These are phyloP conservation scores for Lactarius akahatsu DNA, from an alignment of 768 basidiomycete species.

Conservation along the genomic window DNA sequence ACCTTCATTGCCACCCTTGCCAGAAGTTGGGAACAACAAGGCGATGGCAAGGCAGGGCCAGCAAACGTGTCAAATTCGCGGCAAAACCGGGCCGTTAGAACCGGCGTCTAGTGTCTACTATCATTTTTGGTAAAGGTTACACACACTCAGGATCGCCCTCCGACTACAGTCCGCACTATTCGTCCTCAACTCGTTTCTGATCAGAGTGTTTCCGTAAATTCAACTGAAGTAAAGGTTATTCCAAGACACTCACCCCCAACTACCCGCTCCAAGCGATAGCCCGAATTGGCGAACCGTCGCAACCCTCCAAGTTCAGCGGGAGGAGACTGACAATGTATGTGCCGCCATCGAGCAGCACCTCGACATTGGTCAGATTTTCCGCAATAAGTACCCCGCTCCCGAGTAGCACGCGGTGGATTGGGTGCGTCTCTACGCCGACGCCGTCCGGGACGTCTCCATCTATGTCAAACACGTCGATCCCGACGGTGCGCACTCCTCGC, in stretches of 20 bases:
- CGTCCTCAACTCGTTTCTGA: constrained; percentile 5
- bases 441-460: constrained; percentile 48
- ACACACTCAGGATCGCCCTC: neutral
- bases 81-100: neutral
- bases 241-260: neutral
- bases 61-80: neutral
- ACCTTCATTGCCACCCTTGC: constrained; percentile 28
- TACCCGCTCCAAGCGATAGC: constrained; percentile 55
- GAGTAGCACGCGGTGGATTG: constrained; percentile 59
- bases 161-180: neutral
- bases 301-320: constrained; percentile 55
- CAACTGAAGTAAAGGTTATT: neutral
- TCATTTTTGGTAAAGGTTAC: neutral
- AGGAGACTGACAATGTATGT: constrained; percentile 52
- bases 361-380: constrained; percentile 66
- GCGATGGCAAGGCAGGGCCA: neutral
- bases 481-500: constrained; percentile 56
- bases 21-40: constrained; percentile 2
- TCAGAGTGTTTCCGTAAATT: constrained; percentile 4
- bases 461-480: constrained; percentile 63
- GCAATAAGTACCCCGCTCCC: constrained; percentile 62
- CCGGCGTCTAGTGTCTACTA: neutral
- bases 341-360: constrained; percentile 37
- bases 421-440: constrained; percentile 36
- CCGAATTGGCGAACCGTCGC: constrained; percentile 71